Evolutionary conservation across 495 filamentous ascomycete genomes (phyloP).

Genomic region (Rusavskia elegans): DNA sequence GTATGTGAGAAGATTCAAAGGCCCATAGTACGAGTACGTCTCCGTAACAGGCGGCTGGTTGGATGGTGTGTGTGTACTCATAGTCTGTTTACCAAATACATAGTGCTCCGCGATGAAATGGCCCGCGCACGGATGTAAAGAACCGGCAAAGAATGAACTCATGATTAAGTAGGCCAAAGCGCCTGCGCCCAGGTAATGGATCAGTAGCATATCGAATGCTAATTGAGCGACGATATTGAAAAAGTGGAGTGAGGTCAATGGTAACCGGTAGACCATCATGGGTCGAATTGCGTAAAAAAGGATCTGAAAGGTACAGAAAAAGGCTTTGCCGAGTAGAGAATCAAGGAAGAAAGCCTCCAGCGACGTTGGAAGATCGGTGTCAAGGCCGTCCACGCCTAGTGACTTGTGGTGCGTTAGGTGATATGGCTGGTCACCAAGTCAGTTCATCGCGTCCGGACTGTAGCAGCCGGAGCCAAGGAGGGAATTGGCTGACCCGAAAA

Average conservation of each 20-base stretch:
- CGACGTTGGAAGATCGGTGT: conserved; percentile 88
- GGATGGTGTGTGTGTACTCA: conserved; percentile 23
- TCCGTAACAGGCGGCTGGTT: conserved; percentile 55
- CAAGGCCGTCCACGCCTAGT: conserved; percentile 87
- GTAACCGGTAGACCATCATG: conserved; percentile 82
- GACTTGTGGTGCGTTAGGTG: conserved; percentile 99
- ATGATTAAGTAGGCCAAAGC: conserved; percentile 65
- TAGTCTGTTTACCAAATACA: conserved; percentile 55
- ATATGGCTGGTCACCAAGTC: conserved; percentile 50
- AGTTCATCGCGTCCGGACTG: background rate
- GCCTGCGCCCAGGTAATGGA: conserved; percentile 37
- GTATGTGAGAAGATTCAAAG: conserved; percentile 82
- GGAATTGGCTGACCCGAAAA: conserved; percentile 48
- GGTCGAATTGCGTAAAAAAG: conserved; percentile 98
- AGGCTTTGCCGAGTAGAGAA: conserved; percentile 92
- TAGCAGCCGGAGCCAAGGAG: background rate
- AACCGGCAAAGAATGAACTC: conserved; percentile 84
- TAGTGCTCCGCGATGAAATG: conserved; percentile 99
- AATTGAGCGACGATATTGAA: conserved; percentile 66
- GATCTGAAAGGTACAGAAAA: conserved; percentile 99
- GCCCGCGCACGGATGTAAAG: conserved; percentile 83
- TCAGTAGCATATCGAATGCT: conserved; percentile 57
- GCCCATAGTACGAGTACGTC: conserved; percentile 94
- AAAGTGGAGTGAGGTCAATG: conserved; percentile 71
- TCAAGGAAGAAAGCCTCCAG: conserved; percentile 88